A percentile compares a stretch with the other conserved stretches of the same genome.
phyloP scores from a whole-genome alignment of 306 rosid genomes.

The Quercus ilex region DNA sequence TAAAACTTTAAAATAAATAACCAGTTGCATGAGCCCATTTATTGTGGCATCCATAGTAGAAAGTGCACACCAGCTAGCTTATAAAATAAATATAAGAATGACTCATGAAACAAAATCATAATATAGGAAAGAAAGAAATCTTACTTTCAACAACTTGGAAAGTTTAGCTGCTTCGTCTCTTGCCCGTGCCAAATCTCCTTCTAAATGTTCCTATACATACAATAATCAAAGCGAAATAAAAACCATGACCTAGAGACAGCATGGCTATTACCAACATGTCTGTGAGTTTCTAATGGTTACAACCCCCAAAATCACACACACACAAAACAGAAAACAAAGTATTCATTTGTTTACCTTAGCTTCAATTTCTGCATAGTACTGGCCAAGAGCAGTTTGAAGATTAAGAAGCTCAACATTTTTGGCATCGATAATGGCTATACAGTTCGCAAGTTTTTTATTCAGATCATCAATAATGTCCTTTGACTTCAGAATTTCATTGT shows the following conservation, averaged over 20 bases:
- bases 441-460: slow-evolving; percentile 65
- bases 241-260: background rate
- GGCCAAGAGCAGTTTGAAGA: slow-evolving; percentile 98
- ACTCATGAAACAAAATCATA: background rate
- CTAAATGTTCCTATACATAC: slow-evolving; percentile 66
- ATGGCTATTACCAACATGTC: background rate
- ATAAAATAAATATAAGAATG: background rate
- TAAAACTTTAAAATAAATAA: too few species aligned
- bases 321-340: slow-evolving; percentile 3
- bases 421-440: slow-evolving; percentile 67
- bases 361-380: slow-evolving; percentile 97
- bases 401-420: slow-evolving; percentile 81
- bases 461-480: slow-evolving; percentile 72
- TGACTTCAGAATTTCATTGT: slow-evolving; percentile 56
- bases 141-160: slow-evolving; percentile 63
- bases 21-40: background rate
- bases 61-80: background rate
- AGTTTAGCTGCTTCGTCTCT: slow-evolving; percentile 71
- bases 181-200: slow-evolving; percentile 69
- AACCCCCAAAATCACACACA: background rate
- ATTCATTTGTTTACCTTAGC: slow-evolving; percentile 65
- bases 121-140: slow-evolving; percentile 11
- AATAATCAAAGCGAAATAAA: slow-evolving; percentile 15
- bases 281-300: background rate
- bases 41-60: background rate